A percentile compares a stretch with the other conserved stretches of the same genome.
Evolutionary conservation across 176 grass and related monocot genomes (phyloP).

Genomic region (Zoysia pacifica): DNA sequence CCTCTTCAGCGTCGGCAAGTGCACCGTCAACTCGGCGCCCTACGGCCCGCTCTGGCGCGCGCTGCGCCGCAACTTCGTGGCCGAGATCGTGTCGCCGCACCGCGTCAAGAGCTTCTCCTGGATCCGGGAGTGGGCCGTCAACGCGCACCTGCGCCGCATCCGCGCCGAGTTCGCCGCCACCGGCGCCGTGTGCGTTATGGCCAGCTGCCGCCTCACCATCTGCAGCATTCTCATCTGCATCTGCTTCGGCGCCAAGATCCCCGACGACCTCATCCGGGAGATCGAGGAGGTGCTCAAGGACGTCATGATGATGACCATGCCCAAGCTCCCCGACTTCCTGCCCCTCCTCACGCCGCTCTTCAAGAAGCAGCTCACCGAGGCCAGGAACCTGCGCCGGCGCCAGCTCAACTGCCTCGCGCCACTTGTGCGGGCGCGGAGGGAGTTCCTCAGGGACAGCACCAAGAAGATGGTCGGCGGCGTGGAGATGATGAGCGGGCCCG

Average conservation of each 20-base stretch:
- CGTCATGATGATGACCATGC: slow-evolving; percentile 88
- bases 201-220: slow-evolving; percentile 78
- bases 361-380: slow-evolving; percentile 60
- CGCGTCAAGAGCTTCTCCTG: slow-evolving; percentile 75
- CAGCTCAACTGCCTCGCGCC: slow-evolving; percentile 77
- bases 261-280: slow-evolving; percentile 64
- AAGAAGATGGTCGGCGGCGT: slow-evolving; percentile 18
- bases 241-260: slow-evolving; percentile 91
- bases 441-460: slow-evolving; percentile 59
- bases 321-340: slow-evolving; percentile 89
- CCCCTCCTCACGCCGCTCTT: slow-evolving; percentile 81
- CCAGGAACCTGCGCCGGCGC: slow-evolving; percentile 50
- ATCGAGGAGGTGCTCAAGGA: slow-evolving; percentile 98
- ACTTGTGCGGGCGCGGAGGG: slow-evolving; percentile 63
- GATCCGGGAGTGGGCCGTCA: slow-evolving; percentile 93
- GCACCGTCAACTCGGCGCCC: slow-evolving; percentile 85
- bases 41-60: slow-evolving; percentile 90
- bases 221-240: slow-evolving; percentile 98
- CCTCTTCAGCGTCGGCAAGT: slow-evolving; percentile 92
- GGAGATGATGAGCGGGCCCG: slow-evolving; percentile 78
- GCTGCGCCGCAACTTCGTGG: slow-evolving; percentile 89
- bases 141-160: slow-evolving; percentile 70
- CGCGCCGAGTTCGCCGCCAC: slow-evolving; percentile 48
- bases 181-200: slow-evolving; percentile 56
- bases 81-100: slow-evolving; percentile 77